phyloP scores from a whole-genome alignment of 495 filamentous ascomycete species.

The Aspergillus sparsus region DNA sequence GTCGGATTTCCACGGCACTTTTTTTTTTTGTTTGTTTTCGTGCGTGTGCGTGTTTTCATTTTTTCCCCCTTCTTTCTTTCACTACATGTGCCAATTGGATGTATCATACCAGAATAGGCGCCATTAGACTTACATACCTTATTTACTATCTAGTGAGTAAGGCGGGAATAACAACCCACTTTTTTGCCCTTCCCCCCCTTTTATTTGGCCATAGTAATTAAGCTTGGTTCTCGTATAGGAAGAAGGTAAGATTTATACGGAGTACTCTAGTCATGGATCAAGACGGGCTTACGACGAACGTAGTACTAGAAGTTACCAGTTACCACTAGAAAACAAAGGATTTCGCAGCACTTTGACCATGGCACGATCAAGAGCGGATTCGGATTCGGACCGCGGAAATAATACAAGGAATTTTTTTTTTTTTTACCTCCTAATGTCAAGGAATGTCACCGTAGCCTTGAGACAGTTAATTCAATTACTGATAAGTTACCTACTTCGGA shows the following conservation, averaged over 20 bases:
- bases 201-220: too few species aligned
- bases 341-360: background rate
- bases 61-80: background rate
- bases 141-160: too few species aligned
- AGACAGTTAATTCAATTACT: too few species aligned
- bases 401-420: background rate
- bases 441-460: too few species aligned
- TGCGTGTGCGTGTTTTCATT: background rate
- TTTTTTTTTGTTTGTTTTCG: constrained; percentile 3
- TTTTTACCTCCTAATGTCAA: too few species aligned
- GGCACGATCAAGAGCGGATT: background rate
- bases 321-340: background rate
- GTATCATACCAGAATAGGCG: too few species aligned
- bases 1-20: constrained; percentile 20
- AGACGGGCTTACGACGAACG: background rate
- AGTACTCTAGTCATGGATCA: background rate
- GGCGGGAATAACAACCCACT: too few species aligned
- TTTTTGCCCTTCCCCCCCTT: too few species aligned
- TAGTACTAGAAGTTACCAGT: background rate
- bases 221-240: too few species aligned
- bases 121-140: too few species aligned
- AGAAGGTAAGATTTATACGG: too few species aligned
- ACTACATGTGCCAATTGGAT: background rate
- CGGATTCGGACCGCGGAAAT: constrained; percentile 2
- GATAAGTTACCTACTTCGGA: too few species aligned